These are phyloP conservation scores for Metschnikowia drakensbergensis DNA, from an alignment of 805 yeast species.

Conservation along the genomic window DNA sequence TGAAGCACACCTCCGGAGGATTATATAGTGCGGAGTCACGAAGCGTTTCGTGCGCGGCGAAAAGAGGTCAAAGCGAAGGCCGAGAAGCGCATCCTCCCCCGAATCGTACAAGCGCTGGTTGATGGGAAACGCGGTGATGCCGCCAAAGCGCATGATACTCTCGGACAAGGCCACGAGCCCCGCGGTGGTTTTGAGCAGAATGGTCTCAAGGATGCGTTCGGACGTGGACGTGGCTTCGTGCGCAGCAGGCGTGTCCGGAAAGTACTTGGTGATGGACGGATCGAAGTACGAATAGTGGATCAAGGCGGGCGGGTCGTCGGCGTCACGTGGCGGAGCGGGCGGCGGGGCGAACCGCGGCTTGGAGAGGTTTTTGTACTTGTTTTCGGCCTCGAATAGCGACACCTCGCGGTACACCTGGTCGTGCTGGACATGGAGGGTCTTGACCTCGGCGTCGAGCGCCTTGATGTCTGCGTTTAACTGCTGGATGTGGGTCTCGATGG, in stretches of 20 bases:
- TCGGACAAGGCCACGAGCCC: conserved; percentile 31
- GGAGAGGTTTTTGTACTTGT: conserved; percentile 10
- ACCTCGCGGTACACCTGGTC: conserved; percentile 12
- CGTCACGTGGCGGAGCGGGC: neutral
- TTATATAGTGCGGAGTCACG: conserved; percentile 46
- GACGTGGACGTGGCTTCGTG: neutral
- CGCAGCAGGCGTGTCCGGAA: conserved; percentile 2
- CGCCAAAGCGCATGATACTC: conserved; percentile 46
- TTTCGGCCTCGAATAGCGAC: conserved; percentile 14
- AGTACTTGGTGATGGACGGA: conserved; percentile 16
- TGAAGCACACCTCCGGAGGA: conserved; percentile 24
- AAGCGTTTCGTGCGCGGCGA: conserved; percentile 22
- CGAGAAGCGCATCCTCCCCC: conserved; percentile 32
- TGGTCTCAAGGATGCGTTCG: conserved; percentile 8
- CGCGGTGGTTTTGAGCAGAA: conserved; percentile 12
- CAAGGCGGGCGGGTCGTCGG: conserved; percentile 17
- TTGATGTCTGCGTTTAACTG: conserved; percentile 11
- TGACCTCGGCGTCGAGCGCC: conserved; percentile 11
- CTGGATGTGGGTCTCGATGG: conserved; percentile 10
- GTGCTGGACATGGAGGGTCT: conserved; percentile 11
- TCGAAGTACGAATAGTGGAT: conserved; percentile 18
- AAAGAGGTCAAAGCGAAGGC: conserved; percentile 49
- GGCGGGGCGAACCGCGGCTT: conserved; percentile 7
- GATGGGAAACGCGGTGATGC: conserved; percentile 50
- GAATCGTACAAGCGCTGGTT: conserved; percentile 31